Percentiles rank a stretch among this genome's conserved stretches.
phyloP scores from a whole-genome alignment of 2,329 filamentous ascomycete genomes.

The Verticillium zaregamsianum region DNA sequence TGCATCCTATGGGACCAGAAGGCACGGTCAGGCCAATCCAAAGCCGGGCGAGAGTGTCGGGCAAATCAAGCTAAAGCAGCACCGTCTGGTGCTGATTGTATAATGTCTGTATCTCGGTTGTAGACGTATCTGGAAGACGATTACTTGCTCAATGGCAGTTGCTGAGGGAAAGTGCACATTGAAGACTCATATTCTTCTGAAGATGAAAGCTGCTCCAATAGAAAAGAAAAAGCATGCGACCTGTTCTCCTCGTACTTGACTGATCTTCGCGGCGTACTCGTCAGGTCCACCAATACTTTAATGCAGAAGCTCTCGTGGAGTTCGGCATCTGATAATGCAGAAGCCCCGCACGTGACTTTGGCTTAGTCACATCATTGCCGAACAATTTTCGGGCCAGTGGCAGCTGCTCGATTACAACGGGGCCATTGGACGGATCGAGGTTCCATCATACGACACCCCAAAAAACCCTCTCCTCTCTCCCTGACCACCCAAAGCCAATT shows the following conservation, averaged over 20 bases:
- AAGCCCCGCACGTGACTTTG: neutral
- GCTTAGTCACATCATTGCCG: constrained; percentile 2
- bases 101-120: too few species aligned
- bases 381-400: constrained; percentile 7
- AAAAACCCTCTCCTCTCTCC: constrained; percentile 15
- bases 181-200: too few species aligned
- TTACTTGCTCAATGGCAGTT: too few species aligned
- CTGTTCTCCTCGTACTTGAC: neutral
- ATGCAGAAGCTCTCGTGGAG: neutral
- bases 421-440: neutral
- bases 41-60: too few species aligned
- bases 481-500: constrained; percentile 2
- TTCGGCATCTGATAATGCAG: neutral
- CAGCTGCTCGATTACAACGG: constrained; percentile 1
- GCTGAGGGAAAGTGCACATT: too few species aligned
- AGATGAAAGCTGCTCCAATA: too few species aligned
- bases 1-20: too few species aligned
- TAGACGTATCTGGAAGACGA: too few species aligned
- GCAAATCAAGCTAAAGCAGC: too few species aligned
- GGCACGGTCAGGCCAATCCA: too few species aligned
- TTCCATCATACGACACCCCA: constrained; percentile 13
- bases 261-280: neutral
- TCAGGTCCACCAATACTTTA: neutral
- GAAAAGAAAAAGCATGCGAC: neutral
- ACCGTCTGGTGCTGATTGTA: too few species aligned